Base-by-base conservation (phyloP, 2,329 filamentous ascomycete genomes). In the Dryadomyces quercus-mongolicae region DNA sequence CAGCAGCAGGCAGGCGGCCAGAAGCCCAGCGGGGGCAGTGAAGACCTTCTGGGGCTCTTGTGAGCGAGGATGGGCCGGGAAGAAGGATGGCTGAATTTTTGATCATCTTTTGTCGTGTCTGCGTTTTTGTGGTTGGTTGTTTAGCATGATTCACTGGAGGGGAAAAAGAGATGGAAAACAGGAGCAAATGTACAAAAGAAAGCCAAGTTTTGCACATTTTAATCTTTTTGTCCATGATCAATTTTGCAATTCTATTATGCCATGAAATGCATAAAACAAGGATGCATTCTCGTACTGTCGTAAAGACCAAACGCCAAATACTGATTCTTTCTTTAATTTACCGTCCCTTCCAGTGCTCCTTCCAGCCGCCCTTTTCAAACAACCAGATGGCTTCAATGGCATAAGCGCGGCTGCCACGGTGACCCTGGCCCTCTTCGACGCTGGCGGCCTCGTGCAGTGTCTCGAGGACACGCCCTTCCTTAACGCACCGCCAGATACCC, bases 381-480 rank as follows among this genome's bases (percentile, higher is more conserved):
- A 95, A 68, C 91, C 92, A 96, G 16, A 96, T 71, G 1, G 90
- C 91, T 67, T 97, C 92, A 3, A 86, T 83, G 12, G 92, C 91
- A 74, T 91, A 95, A 0, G 86, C 85, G 62, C 83, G 81, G 51
- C 88, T 88, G 55, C 88, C 92, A 56, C 86, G 73, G 73, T 96
- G 91, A 0, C 83, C 83, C 31, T 74, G 70, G 40, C 81, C 82
- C 56, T 76, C 77, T 52, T 81, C 80, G 43, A 74, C 75, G 55
- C 74, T 77, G 2, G 88, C 88, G 62, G 93, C 91, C 58, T 86
- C 82, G 56, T 85, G 77, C 64, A 97, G 72, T 18, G 81, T 86
- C 55, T 90, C 82, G 50, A 97, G 68, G 2, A 95, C 83, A 51
- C 80, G 78, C 6, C 89, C 86, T 60, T 88, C 80, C 64, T 90